These are phyloP conservation scores for Berberis vulgaris DNA, from an alignment of 164 flowering plant genomes.

Conservation along the genomic window DNA sequence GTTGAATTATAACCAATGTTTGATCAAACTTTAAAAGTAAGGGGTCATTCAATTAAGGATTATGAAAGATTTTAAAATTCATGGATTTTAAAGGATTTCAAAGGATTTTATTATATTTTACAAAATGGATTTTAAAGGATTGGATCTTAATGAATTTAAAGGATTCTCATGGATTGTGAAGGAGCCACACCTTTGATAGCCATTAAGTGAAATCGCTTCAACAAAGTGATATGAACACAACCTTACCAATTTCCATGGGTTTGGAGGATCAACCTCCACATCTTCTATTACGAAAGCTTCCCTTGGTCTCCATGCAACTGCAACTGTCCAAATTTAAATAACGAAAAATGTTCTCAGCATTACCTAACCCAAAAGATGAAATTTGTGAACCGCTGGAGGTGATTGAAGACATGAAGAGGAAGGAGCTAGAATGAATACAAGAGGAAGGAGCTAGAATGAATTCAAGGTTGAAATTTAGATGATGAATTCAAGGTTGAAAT, in stretches of 20 bases:
- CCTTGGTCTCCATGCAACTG: constrained; percentile 82
- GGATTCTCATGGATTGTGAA: too few relatives aligned
- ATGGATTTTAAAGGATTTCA: too few relatives aligned
- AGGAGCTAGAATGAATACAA: neutral
- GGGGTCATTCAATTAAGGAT: too few relatives aligned
- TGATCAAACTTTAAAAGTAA: too few relatives aligned
- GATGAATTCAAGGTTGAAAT: too few relatives aligned
- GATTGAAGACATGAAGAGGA: constrained; percentile 10
- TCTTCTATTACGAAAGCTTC: constrained; percentile 66
- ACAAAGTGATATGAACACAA: constrained; percentile 78
- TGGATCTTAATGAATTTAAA: too few relatives aligned
- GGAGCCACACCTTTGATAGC: constrained; percentile 52
- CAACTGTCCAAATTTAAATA: constrained; percentile 26
- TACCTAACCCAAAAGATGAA: neutral
- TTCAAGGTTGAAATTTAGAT: too few relatives aligned
- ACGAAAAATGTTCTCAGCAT: neutral
- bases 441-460: neutral
- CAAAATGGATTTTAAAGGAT: too few relatives aligned
- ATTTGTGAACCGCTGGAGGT: constrained; percentile 12
- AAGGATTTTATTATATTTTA: too few relatives aligned
- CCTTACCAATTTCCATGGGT: constrained; percentile 66
- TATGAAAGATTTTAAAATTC: too few relatives aligned
- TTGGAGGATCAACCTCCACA: constrained; percentile 78
- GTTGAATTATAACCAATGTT: too few relatives aligned
- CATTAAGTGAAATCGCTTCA: constrained; percentile 82